phyloP scores from a whole-genome alignment of 345 rosid species.

The Zanthoxylum bungeanum region DNA sequence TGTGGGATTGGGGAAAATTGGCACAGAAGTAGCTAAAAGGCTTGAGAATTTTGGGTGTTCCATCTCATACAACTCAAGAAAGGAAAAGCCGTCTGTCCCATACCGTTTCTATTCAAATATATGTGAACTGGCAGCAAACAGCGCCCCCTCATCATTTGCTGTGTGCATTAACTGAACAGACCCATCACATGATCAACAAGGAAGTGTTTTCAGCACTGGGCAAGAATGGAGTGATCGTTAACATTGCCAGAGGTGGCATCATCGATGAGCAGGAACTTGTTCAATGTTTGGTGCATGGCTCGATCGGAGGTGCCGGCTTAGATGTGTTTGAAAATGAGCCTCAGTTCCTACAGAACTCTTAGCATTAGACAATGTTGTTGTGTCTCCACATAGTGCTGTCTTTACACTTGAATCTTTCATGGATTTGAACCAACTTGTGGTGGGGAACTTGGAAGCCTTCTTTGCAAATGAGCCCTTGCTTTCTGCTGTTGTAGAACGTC shows the following conservation, averaged over 20 bases:
- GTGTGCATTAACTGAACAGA: conserved; percentile 36
- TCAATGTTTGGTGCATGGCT: conserved; percentile 33
- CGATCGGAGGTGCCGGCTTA: conserved; percentile 52
- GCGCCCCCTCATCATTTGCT: conserved; percentile 38
- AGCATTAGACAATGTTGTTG: conserved; percentile 39
- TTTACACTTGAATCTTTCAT: conserved; percentile 33
- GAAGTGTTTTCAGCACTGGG: conserved; percentile 44
- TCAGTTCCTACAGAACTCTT: conserved; percentile 35
- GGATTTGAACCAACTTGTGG: conserved; percentile 11
- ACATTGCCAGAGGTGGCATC: conserved; percentile 49
- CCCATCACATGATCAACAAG: conserved; percentile 45
- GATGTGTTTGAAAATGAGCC: conserved; percentile 68
- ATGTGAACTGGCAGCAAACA: conserved; percentile 39
- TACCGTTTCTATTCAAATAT: conserved; percentile 33
- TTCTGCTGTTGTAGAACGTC: no score
- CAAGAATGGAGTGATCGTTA: conserved; percentile 38
- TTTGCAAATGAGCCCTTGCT: conserved; percentile 17
- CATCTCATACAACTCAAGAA: conserved; percentile 44
- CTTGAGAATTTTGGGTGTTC: conserved; percentile 39
- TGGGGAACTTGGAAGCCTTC: conserved; percentile 52
- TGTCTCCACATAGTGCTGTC: conserved; percentile 23
- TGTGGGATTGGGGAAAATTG: conserved; percentile 49
- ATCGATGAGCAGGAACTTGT: conserved; percentile 53
- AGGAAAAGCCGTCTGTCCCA: conserved; percentile 23
- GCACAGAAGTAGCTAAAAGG: conserved; percentile 41